Conservation (phyloP, 768 basidiomycete species). For the Tricholomella constricta region DNA sequence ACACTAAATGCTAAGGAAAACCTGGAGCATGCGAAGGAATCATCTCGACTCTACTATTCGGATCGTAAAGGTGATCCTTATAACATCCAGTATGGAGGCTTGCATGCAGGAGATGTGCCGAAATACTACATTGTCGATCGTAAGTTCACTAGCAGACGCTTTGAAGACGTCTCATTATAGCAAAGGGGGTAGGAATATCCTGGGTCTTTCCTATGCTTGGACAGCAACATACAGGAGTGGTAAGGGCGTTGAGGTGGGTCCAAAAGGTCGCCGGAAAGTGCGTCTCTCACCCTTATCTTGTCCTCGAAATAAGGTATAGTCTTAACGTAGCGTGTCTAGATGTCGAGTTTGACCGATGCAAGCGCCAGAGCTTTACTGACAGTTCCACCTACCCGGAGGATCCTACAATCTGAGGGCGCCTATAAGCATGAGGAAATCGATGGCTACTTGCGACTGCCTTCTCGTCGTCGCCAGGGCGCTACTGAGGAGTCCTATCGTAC, state of each 20-base stretch:
- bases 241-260: conserved; percentile 61
- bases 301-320: not conserved
- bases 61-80: conserved; percentile 68
- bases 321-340: conserved; percentile 25
- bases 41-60: conserved; percentile 51
- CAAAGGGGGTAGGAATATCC: conserved; percentile 59
- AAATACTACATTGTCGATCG: conserved; percentile 62
- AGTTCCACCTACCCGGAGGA: conserved; percentile 49
- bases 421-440: conserved; percentile 64
- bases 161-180: conserved; percentile 50
- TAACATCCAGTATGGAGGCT: conserved; percentile 67
- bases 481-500: conserved; percentile 52
- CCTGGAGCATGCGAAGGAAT: conserved; percentile 26
- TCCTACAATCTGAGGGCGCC: conserved; percentile 38
- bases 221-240: conserved; percentile 44
- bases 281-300: conserved; percentile 7
- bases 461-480: conserved; percentile 31
- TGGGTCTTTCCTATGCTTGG: conserved; percentile 60
- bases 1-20: conserved; percentile 17
- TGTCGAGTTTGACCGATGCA: conserved; percentile 60
- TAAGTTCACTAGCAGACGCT: conserved; percentile 36
- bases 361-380: conserved; percentile 54
- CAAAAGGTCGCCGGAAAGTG: conserved; percentile 46
- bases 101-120: conserved; percentile 64
- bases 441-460: conserved; percentile 63